Base-by-base conservation (phyloP, 164 flowering plant genomes). In the Berberis vulgaris region DNA sequence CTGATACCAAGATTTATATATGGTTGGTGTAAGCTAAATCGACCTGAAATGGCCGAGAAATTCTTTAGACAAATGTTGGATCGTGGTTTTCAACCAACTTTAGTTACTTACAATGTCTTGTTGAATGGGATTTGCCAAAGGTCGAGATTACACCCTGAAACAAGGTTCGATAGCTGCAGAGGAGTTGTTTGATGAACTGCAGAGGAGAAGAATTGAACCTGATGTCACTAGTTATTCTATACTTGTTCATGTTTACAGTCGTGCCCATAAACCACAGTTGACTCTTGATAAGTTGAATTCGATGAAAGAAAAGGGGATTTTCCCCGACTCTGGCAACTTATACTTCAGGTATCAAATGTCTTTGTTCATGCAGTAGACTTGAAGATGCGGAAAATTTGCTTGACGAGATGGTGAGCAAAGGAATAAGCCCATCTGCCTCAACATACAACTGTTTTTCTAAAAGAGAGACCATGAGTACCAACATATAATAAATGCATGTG, bases 361-460 rank as follows among this genome's bases (percentile, higher is more conserved):
- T 95, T 52, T 86, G 89, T 62, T 87, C 97, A 0, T 86, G 96
- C 67, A 91, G 94, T 60, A 85, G 94, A 74, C 55, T 95, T 11
- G 84, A 79, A 12, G 96, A 86, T 49, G 99, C 91, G 0, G 97
- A 89, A 76, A 65, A 69, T 62, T 63, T 95, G 80, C 78, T 95
- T 41, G 66, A 59, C 45, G 91, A 87, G 67, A 95, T 95, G 97
- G 84, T 73, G 59, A 59, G 59, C 4, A 72, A 70, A 73, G 96
- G 96, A 26, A 80, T 95, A 2, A 79, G 77, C 55, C 92, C 97
- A n/a, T 72, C 78, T 40, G 83, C 89, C 2, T 77, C 67, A 5
- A 95, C 97, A 1, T 91, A 84, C 63, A 91, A 91, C 60, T 95
- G 97, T 70, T 95, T 95, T 75, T 89, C 87, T 45, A 89, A 91